Evolutionary conservation across 2,329 filamentous ascomycete species (phyloP), one percentile per base, ranked within the genome.

Genomic region (Didymella sp.): DNA sequence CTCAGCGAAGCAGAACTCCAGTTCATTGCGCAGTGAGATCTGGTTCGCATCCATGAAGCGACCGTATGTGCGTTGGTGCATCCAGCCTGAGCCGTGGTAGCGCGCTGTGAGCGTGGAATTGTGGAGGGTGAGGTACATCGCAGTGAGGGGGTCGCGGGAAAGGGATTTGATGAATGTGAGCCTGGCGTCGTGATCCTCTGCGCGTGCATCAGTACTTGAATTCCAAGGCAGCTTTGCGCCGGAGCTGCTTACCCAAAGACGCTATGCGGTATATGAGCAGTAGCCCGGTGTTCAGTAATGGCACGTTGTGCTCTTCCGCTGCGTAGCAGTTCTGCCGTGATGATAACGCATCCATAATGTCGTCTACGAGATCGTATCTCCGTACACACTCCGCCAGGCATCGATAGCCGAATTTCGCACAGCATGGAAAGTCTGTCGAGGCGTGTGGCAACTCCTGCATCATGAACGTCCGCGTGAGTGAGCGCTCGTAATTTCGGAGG

Each of bases 1-100:
- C 61, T 75, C 73, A 0, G 66, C 62, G 35, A 74, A 74, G 37
- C 62, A 66, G 28, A 72, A 69, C 25, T 73, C 71, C 1, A 74
- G 44, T 22, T 73, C 70, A 11, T 60, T 67, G 30, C 72, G 71
- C 6, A 74, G 53, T 2, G 63, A 61, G 4, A 73, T 33, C 28
- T 69, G 67, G 21, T 71, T 68, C 7, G 59, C 63, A 46, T 71
- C 69, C 66, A 73, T 70, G 59, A 66, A 66, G 17, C 55, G 63
- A 22, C 71, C 71, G 37, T 72, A 71, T 2, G 62, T 68, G 19
- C 60, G 55, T 43, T 74, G 69, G 28, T 72, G 64, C n/a, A 74
- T 72, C 57, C 68, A 64, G 25, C 72, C 69, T n/a, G 64, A 58
- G 51, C 66, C 66, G 54, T 73, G 66, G 49, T 73, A 72, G 11